Base-by-base conservation (phyloP, 805 yeast species). In the Pichia manshurica region DNA sequence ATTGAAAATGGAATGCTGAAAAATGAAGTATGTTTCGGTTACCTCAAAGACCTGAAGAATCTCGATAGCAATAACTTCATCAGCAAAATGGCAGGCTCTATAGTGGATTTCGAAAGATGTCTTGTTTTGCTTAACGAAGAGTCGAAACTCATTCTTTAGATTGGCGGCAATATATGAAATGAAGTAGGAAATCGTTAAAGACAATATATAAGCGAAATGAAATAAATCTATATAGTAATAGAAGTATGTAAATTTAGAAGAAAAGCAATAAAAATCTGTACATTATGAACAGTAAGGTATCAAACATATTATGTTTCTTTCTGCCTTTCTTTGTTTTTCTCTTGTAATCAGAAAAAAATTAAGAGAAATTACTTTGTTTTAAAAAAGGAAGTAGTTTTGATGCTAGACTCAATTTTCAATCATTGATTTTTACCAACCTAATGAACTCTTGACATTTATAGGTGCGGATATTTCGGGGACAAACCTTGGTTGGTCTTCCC, bases 401-500 rank as follows among this genome's bases (percentile, higher is more conserved):
- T n/a, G n/a, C n/a, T n/a, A n/a, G n/a, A n/a, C n/a, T n/a, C n/a
- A n/a, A n/a, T n/a, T n/a, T n/a, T n/a, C n/a, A n/a, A n/a, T n/a
- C n/a, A n/a, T n/a, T n/a, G n/a, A 25, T 25, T 10, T 25, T 15
- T 28, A 66, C 90, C 90, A 84, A 31, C 90, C 90, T 50, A 84
- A 68, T 2, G 91, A 82, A 61, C 81, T 84, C 51, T 79, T 78
- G 3, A 84, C 74, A 47, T 82, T 81, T 33, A 82, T 82, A 10
- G 91, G 91, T 47, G 75, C 77, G 7, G 87, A 81, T 35, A 84
- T 84, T 36, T 64, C 70, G 42, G 72, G 77, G 38, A 70, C 61
- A 47, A 57, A 69, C 43, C 56, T 53, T 28, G 51, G 46, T 35
- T 56, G 62, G 19, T 56, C 62, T 10, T 42, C 42, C n/a, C 22